These are phyloP conservation scores for Thalassiosira mediterranea DNA, from an alignment of 352 stramenopile species.

Conservation along the genomic window DNA sequence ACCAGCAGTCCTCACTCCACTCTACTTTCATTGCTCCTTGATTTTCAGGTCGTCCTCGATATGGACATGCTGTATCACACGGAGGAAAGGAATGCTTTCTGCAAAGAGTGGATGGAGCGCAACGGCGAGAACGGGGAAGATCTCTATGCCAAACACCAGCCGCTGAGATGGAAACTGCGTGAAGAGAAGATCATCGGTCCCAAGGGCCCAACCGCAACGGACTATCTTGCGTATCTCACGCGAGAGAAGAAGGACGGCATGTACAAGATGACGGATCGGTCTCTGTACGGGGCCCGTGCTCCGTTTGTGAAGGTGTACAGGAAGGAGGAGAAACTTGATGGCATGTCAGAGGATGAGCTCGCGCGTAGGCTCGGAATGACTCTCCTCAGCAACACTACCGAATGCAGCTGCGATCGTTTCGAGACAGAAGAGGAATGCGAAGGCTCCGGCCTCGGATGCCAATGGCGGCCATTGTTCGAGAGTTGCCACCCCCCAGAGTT, in stretches of 20 bases:
- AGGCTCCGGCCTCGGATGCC: slow-evolving; percentile 50
- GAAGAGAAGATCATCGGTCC: slow-evolving; percentile 69
- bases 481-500: slow-evolving; percentile 63
- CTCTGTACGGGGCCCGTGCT: slow-evolving; percentile 53
- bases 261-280: slow-evolving; percentile 69
- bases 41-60: slow-evolving; percentile 62
- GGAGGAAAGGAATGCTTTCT: slow-evolving; percentile 54
- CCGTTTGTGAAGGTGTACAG: slow-evolving; percentile 63
- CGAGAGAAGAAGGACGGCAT: slow-evolving; percentile 56
- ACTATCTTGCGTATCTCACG: slow-evolving; percentile 54
- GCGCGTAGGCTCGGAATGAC: slow-evolving; percentile 49
- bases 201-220: slow-evolving; percentile 55
- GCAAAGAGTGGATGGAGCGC: slow-evolving; percentile 59
- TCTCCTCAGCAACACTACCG: slow-evolving; percentile 49
- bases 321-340: slow-evolving; percentile 65
- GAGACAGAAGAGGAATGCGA: slow-evolving; percentile 60
- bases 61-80: slow-evolving; percentile 73
- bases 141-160: slow-evolving; percentile 62
- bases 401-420: slow-evolving; percentile 60
- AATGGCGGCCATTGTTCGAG: slow-evolving; percentile 63
- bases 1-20: no score
- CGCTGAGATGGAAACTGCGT: slow-evolving; percentile 43
- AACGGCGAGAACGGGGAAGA: slow-evolving; percentile 62
- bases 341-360: slow-evolving; percentile 62
- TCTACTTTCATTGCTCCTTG: slow-evolving; percentile 50